Conservation (phyloP, 2,329 filamentous ascomycete genomes). For the Phialocephala sp. region DNA sequence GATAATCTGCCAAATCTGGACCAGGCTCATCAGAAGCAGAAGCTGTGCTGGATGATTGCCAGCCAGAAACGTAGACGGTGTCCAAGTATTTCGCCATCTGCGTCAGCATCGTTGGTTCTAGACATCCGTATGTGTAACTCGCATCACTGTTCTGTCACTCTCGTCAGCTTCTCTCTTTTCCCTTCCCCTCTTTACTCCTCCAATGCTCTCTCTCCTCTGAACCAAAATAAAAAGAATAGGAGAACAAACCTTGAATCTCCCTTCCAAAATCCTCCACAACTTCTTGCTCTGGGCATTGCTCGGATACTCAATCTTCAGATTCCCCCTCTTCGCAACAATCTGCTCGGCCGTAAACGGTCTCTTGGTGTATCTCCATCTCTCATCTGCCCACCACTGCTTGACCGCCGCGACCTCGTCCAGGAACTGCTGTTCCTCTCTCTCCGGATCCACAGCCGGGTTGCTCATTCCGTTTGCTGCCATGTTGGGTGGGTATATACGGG, state of each 20-base stretch:
- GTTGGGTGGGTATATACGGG: slow-evolving; percentile 31
- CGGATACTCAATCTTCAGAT: slow-evolving; percentile 87
- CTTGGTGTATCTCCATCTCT: slow-evolving; percentile 91
- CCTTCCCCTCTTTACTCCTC: neutral
- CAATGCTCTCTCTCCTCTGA: neutral
- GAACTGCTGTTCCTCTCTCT: slow-evolving; percentile 58
- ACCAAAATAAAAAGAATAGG: neutral
- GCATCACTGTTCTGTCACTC: slow-evolving; percentile 73
- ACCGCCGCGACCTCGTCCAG: slow-evolving; percentile 84
- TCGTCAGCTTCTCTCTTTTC: neutral
- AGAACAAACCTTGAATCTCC: slow-evolving; percentile 74
- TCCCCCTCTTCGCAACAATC: slow-evolving; percentile 94
- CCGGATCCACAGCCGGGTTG: slow-evolving; percentile 60
- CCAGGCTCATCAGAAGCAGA: slow-evolving; percentile 95
- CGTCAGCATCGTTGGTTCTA: slow-evolving; percentile 97
- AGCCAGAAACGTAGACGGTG: slow-evolving; percentile 97
- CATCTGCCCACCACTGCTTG: slow-evolving; percentile 92
- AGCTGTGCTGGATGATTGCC: slow-evolving; percentile 97
- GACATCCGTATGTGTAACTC: slow-evolving; percentile 94
- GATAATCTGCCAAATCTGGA: slow-evolving; percentile 97
- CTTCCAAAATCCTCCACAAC: slow-evolving; percentile 88
- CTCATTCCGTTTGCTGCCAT: slow-evolving; percentile 54
- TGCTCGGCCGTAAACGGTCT: slow-evolving; percentile 94
- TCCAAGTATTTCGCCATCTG: slow-evolving; percentile 99
- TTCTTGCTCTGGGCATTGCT: slow-evolving; percentile 92